Base-by-base conservation (phyloP, 2,329 filamentous ascomycete species). In the Leptographium radiaticola region DNA sequence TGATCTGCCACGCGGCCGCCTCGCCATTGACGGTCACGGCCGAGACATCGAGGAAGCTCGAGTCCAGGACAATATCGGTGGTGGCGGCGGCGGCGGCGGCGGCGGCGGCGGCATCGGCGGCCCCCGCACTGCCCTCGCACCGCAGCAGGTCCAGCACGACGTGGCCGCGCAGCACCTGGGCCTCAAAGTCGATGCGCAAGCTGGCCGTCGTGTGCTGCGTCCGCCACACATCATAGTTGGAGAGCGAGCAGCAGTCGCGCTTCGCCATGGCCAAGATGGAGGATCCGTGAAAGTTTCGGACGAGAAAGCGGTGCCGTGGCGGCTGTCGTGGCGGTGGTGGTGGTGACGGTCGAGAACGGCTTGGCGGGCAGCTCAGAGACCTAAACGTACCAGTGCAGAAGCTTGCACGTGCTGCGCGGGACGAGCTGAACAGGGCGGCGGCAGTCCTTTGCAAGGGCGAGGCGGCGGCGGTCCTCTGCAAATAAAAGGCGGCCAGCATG, bases 161-260 rank as follows among this genome's bases (percentile, higher is more conserved):
- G 59, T 79, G 84, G 30, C 93, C 93, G 57, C 77, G 79, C 58
- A 97, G 76, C 53, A 79, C 76, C 73, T 89, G 87, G 64, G 81
- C 76, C 57, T 86, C 79, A 67, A 97, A 98, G 63, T 95, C 83
- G 62, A 97, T 83, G 61, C 82, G 81, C 64, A 96, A 81, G 67
- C 86, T 82, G 55, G 87, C 86, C 20, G 80, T 84, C 20, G 89
- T 93, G 71, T 96, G 89, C 66, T 78, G 83, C 18, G 88, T 95
- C 57, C 80, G 75, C 83, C 89, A 96, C 54, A 85, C 83, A 68
- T 87, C 83, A 70, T 96, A 96, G 73, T 97, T 97, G 65, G 87
- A 86, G 56, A 93, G 72, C 31, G 93, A 96, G 68, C 89, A 94
- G 52, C 89, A 89, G 70, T 97, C 91, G 64, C 87, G 80, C 40